These are phyloP conservation scores for Penstemon eatonii DNA, from an alignment of 257 asterid species.

Conservation along the genomic window DNA sequence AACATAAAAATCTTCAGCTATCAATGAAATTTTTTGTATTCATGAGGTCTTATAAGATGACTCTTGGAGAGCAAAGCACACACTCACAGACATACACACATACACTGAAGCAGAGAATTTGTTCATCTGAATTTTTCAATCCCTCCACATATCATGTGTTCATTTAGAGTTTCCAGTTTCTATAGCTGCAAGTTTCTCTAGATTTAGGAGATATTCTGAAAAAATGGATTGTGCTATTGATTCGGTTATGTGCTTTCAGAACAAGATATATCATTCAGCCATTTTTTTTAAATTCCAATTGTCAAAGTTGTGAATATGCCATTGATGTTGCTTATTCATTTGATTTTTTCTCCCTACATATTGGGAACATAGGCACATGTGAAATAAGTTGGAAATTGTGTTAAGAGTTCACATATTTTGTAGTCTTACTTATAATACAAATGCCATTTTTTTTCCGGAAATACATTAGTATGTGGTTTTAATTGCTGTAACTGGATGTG, in stretches of 20 bases:
- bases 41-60: slow-evolving; percentile 7
- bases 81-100: neutral
- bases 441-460: neutral
- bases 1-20: neutral
- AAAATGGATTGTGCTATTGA: neutral
- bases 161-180: neutral
- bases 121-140: neutral
- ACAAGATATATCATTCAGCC: neutral
- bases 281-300: neutral
- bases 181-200: neutral
- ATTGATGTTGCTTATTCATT: neutral
- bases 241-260: neutral
- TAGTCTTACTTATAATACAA: neutral
- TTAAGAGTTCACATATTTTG: neutral
- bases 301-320: neutral
- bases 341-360: slow-evolving; percentile 13
- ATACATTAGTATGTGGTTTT: neutral
- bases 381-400: neutral
- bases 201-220: neutral
- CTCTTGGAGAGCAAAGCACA: neutral
- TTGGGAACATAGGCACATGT: neutral
- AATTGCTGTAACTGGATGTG: neutral
- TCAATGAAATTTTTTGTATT: neutral
- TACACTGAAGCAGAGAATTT: neutral
- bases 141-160: neutral